Conservation (phyloP, 495 filamentous ascomycete species). For the Chaetomium cochliodes region DNA sequence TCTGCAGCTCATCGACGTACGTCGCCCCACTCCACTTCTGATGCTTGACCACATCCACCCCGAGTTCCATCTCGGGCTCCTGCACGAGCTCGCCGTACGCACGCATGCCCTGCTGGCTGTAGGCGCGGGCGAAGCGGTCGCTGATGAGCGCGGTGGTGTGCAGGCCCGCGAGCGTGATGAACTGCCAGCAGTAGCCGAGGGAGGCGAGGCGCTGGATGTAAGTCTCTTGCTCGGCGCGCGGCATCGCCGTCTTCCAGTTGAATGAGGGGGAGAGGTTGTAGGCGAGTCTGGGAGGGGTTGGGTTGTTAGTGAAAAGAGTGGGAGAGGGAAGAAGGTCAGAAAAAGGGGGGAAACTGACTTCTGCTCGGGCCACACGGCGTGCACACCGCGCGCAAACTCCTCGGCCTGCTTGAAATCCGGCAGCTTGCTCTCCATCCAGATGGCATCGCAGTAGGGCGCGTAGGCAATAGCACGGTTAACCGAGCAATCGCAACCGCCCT, state of each 20-base stretch:
- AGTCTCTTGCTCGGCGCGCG: constrained; percentile 87
- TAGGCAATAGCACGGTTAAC: constrained; percentile 90
- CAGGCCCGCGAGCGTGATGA: constrained; percentile 97
- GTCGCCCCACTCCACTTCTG: constrained; percentile 98
- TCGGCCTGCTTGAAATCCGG: constrained; percentile 90
- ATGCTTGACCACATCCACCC: constrained; percentile 93
- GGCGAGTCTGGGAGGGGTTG: constrained; percentile 61
- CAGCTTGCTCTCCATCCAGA: constrained; percentile 99
- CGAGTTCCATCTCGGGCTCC: constrained; percentile 90
- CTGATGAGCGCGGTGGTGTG: constrained; percentile 92
- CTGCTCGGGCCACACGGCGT: constrained; percentile 92
- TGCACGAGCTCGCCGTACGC: constrained; percentile 96
- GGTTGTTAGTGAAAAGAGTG: background rate
- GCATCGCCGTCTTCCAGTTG: constrained; percentile 99
- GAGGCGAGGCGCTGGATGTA: constrained; percentile 86
- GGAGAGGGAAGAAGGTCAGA: background rate
- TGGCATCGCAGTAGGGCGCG: constrained; percentile 89
- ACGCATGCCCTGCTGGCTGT: constrained; percentile 79
- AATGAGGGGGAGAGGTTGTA: constrained; percentile 98
- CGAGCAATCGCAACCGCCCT: constrained; percentile 87
- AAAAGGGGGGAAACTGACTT: constrained; percentile 61
- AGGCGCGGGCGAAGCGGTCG: constrained; percentile 84
- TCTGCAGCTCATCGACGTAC: constrained; percentile 89
- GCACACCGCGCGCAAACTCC: constrained; percentile 92
- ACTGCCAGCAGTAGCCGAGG: constrained; percentile 98